These are phyloP conservation scores for Suhomyces vadensis DNA, from an alignment of 805 yeast species.

Conservation along the genomic window DNA sequence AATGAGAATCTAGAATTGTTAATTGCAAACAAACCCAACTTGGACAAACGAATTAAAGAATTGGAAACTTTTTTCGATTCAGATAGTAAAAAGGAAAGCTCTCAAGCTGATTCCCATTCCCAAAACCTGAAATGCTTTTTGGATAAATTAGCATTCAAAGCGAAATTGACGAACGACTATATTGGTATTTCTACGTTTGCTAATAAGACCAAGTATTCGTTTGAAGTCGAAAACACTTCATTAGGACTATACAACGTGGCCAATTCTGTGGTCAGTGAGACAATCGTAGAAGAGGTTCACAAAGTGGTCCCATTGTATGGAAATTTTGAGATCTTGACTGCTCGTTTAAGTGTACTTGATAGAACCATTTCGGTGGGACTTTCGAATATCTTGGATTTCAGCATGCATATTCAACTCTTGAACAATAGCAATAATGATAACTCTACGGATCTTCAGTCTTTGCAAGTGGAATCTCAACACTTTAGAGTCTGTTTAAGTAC, in stretches of 20 bases:
- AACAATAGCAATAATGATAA: constrained; percentile 28
- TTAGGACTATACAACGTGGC: constrained; percentile 26
- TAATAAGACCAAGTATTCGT: constrained; percentile 32
- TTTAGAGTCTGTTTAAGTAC: constrained; percentile 62
- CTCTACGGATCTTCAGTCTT: constrained; percentile 34
- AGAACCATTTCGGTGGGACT: constrained; percentile 42
- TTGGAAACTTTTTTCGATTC: constrained; percentile 9
- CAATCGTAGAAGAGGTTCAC: background rate
- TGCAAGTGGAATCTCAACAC: constrained; percentile 60
- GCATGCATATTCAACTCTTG: constrained; percentile 43
- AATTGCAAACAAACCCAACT: constrained; percentile 5
- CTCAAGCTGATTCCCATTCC: background rate
- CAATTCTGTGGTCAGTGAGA: background rate
- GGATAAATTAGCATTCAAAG: constrained; percentile 21
- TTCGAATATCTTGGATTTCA: constrained; percentile 45
- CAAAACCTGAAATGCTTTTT: background rate
- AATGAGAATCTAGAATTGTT: constrained; percentile 19
- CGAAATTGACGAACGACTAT: constrained; percentile 32
- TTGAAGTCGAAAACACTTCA: constrained; percentile 36
- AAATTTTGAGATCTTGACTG: constrained; percentile 41
- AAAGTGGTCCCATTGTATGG: constrained; percentile 36
- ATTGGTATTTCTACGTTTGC: constrained; percentile 36
- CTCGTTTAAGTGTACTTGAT: constrained; percentile 41
- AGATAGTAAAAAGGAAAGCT: background rate
- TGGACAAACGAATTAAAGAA: constrained; percentile 11